Evolutionary conservation across 2,329 filamentous ascomycete genomes (phyloP).

Genomic region (Pseudogymnoascus sp.): DNA sequence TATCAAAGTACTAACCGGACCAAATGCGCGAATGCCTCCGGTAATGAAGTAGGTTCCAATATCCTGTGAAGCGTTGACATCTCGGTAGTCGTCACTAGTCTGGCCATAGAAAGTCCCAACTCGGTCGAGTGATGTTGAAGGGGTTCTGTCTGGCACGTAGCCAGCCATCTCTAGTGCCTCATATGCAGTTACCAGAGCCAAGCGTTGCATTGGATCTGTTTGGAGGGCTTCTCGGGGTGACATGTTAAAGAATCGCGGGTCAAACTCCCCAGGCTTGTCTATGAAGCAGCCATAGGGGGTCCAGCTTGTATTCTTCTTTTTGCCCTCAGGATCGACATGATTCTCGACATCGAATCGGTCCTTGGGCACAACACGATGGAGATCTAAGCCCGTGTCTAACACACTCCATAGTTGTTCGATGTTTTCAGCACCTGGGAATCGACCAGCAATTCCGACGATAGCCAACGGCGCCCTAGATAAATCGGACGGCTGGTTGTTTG

Average conservation of each 20-base stretch:
- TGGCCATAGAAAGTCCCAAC: conserved; percentile 28
- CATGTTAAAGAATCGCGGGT: conserved; percentile 83
- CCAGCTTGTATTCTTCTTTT: no score
- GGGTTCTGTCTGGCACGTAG: conserved; percentile 43
- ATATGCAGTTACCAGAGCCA: conserved; percentile 69
- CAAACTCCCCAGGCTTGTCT: conserved; percentile 23
- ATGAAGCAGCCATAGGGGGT: no score
- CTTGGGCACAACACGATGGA: no score
- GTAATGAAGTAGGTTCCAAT: conserved; percentile 27
- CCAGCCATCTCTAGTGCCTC: conserved; percentile 77
- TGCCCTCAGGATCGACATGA: no score
- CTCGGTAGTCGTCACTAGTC: conserved; percentile 27
- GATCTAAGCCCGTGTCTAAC: no score
- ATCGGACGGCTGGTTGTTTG: no score
- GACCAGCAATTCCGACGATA: no score
- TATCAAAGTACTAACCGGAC: conserved; percentile 14
- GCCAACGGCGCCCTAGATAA: no score
- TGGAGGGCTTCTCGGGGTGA: conserved; percentile 72
- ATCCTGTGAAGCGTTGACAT: conserved; percentile 26
- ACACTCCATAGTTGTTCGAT: no score
- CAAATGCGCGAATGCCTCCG: conserved; percentile 27
- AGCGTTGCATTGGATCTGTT: conserved; percentile 72
- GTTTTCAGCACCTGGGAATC: no score
- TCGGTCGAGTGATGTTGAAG: conserved; percentile 34
- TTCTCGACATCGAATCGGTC: no score